These are phyloP conservation scores for Suillus fuscotomentosus DNA, from an alignment of 768 basidiomycete species.

Conservation along the genomic window DNA sequence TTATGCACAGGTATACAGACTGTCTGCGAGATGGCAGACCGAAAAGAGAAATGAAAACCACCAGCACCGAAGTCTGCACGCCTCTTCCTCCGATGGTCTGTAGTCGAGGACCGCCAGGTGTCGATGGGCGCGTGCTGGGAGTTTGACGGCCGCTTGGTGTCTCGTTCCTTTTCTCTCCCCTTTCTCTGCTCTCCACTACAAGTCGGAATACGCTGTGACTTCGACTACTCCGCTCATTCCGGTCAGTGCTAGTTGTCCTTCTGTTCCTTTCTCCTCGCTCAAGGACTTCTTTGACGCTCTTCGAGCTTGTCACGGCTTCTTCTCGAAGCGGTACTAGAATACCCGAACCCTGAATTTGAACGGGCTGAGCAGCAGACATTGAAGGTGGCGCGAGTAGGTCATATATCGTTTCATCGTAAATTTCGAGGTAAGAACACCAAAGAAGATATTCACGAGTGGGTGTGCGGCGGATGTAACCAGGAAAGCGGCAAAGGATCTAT, in stretches of 20 bases:
- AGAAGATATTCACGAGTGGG: slow-evolving; percentile 88
- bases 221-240: slow-evolving; percentile 94
- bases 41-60: slow-evolving; percentile 29
- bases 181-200: slow-evolving; percentile 85
- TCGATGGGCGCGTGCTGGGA: slow-evolving; percentile 48
- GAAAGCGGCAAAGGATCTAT: too few species aligned
- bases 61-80: slow-evolving; percentile 76
- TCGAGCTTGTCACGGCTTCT: slow-evolving; percentile 90
- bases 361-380: slow-evolving; percentile 50
- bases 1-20: slow-evolving; percentile 94
- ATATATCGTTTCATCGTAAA: slow-evolving; percentile 91
- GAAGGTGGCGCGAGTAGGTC: slow-evolving; percentile 80
- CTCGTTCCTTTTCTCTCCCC: slow-evolving; percentile 46
- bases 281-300: slow-evolving; percentile 82
- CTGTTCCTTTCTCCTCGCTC: slow-evolving; percentile 84
- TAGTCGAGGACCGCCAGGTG: slow-evolving; percentile 60
- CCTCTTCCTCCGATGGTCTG: slow-evolving; percentile 80
- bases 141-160: slow-evolving; percentile 45
- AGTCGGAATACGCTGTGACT: slow-evolving; percentile 94
- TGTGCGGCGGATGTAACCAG: slow-evolving; percentile 69
- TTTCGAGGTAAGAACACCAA: slow-evolving; percentile 93
- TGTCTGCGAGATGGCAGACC: slow-evolving; percentile 33
- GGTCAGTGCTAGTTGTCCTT: slow-evolving; percentile 92
- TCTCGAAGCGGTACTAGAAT: slow-evolving; percentile 79
- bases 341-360: slow-evolving; percentile 72